Evolutionary conservation across 306 rosid species (phyloP).

Genomic region (Dicorynia guianensis): DNA sequence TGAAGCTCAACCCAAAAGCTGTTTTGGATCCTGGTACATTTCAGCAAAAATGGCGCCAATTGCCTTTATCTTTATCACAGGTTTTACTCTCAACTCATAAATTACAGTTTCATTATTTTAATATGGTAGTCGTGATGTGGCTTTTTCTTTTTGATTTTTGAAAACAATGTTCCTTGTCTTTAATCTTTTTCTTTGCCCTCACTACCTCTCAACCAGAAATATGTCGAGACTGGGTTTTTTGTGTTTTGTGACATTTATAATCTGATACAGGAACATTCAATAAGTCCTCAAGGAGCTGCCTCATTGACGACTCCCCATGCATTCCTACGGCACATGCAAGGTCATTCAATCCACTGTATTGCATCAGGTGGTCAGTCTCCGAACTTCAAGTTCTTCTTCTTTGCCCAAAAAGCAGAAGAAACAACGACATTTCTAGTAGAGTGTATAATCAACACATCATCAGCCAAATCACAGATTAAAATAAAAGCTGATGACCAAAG

Average conservation of each 20-base stretch:
- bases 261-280: conserved; percentile 70
- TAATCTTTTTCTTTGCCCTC: not conserved
- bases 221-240: conserved; percentile 24
- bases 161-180: not conserved
- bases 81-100: conserved; percentile 53
- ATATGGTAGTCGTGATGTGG: conserved; percentile 15
- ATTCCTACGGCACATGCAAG: conserved; percentile 89
- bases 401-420: conserved; percentile 87
- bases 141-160: not conserved
- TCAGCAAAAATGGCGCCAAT: conserved; percentile 99
- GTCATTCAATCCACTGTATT: conserved; percentile 84
- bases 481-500: conserved; percentile 90
- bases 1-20: conserved; percentile 90
- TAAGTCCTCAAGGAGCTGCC: conserved; percentile 76
- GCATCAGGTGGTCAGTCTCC: conserved; percentile 97
- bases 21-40: conserved; percentile 81
- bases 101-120: conserved; percentile 24
- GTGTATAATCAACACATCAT: conserved; percentile 86
- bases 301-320: conserved; percentile 69
- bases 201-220: not conserved
- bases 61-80: conserved; percentile 84
- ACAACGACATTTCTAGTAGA: conserved; percentile 85
- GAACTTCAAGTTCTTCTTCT: conserved; percentile 93
- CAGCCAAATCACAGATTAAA: conserved; percentile 86
- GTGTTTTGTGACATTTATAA: not conserved